Base-by-base conservation (phyloP, 768 basidiomycete genomes). In the Russula compacta region DNA sequence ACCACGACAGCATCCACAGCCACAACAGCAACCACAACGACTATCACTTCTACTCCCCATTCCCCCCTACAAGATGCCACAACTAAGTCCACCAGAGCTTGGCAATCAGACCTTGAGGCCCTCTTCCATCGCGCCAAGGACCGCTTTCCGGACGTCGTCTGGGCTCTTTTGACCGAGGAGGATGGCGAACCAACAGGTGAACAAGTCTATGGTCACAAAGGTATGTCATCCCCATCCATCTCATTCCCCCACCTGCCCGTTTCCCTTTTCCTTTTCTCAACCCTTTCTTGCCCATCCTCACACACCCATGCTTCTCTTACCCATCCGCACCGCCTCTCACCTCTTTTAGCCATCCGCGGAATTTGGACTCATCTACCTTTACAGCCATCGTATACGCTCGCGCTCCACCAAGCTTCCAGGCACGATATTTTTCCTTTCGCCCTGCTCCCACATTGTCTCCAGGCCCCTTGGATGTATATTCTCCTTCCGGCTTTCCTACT, bases 121-220 rank as follows among this genome's bases (percentile, higher is more conserved):
- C 81, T 98, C 43, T 95, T 92, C 72, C 79, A 80, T 65, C 78
- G 85, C 56, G 87, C 93, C n/a, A 89, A 89, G 73, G 90, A 95
- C 63, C 80, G 92, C 59, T 98, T 94, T 69, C 88, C 90, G n/a
- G 95, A 98, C 75, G 93, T 98, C 53, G 84, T 92, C n/a, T 98
- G 95, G 95, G 84, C 86, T 71, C 77, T 86, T 19, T 71, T 70
- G 0, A 75, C 68, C 42, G 83, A 82, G 36, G 80, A 80, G 53
- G 76, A 73, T 56, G 68, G 73, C 53, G 79, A 80, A 59, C 49
- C 60, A 5, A 68, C 64, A 3, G 66, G 69, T 3, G 84, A 82
- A 15, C 77, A 79, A 52, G 84, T 97, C 32, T 97, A 89, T 86
- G 95, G 91, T 4, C 95, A 98, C 73, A 95, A 98, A 83, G 94